Percentiles rank a stretch among this genome's conserved stretches.
phyloP scores from a whole-genome alignment of 2,329 filamentous ascomycete genomes.

The Penicillium sp. region DNA sequence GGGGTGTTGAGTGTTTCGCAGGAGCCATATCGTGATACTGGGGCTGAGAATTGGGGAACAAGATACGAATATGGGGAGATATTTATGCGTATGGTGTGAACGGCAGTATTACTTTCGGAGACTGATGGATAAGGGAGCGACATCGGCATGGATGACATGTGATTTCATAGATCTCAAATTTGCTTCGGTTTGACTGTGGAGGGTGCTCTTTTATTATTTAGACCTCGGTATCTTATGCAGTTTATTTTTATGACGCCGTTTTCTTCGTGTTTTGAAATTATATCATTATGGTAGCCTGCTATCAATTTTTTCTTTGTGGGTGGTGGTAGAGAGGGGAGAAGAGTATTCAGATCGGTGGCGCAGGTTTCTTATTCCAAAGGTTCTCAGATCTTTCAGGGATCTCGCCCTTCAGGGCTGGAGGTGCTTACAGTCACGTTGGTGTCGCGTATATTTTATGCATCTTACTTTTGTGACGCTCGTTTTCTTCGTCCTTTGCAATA shows the following conservation, averaged over 20 bases:
- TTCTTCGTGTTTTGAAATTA: neutral
- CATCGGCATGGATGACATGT: neutral
- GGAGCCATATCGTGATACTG: slow-evolving; percentile 41
- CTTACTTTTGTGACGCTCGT: neutral
- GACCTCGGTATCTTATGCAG: neutral
- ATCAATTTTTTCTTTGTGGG: neutral
- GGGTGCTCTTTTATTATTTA: neutral
- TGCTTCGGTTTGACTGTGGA: neutral
- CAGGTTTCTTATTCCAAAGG: neutral
- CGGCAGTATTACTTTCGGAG: neutral
- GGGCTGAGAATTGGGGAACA: slow-evolving; percentile 18
- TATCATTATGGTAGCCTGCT: neutral
- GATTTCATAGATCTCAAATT: neutral
- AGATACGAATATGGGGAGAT: slow-evolving; percentile 33
- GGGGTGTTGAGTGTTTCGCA: slow-evolving; percentile 65
- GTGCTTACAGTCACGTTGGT: too few relatives aligned
- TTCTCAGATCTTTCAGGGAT: too few relatives aligned
- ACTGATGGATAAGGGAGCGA: neutral
- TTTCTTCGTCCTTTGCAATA: neutral
- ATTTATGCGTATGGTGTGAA: slow-evolving; percentile 19
- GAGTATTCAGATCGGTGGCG: too few relatives aligned
- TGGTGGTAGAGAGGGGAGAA: neutral
- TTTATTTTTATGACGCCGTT: neutral
- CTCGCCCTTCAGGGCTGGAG: too few relatives aligned
- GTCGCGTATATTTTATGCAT: neutral